Evolutionary conservation across 1,284 basidiomycete genomes (phyloP), one percentile per base, ranked within the genome.

Genomic region (Ceratobasidium sp.): DNA sequence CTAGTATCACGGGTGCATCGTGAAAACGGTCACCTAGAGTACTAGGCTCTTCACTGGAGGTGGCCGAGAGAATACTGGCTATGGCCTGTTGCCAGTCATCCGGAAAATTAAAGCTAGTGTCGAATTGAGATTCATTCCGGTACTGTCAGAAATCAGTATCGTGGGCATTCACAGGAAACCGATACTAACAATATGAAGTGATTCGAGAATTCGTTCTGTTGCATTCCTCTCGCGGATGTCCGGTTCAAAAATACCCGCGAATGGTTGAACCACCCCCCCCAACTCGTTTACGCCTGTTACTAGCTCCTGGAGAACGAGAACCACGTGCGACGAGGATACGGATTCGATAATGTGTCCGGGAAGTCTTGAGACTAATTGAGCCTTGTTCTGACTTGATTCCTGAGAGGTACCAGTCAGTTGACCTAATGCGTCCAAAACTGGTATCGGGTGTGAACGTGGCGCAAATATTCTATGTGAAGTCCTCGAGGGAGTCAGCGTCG

Each of bases 371-470:
- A 4, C 74, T 47, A 13, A 21, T 5, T 25, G 14, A 7, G 14
- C 30, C 46, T 8, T 27, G 54, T 42, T 66, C 46, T 19, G 64
- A 41, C 33, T 54, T 54, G 16, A 39, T 59, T 3, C 68, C 39
- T 1, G 71, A 27, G 6, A 52, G 9, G 9, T 21, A 8, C 1
- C 58, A 58, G 52, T 75, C 69, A 69, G 8, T 13, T 29, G 23
- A n/a, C 19, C 23, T 27, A 39, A 25, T 11, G 21, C 79, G 50
- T 79, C 76, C 21, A 89, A 76, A 19, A 83, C 73, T 2, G 89
- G 88, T 6, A 91, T 75, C 0, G 89, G 87, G 6, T 87, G 83
- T 0, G 84, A 89, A 11, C 83, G 81, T 0, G 88, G 87, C 1
- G 88, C 86, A 73, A 84, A 91, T 23, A 90, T 78, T 23, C 75